Conservation (phyloP, 768 basidiomycete genomes). For the Clathrus columnatus region DNA sequence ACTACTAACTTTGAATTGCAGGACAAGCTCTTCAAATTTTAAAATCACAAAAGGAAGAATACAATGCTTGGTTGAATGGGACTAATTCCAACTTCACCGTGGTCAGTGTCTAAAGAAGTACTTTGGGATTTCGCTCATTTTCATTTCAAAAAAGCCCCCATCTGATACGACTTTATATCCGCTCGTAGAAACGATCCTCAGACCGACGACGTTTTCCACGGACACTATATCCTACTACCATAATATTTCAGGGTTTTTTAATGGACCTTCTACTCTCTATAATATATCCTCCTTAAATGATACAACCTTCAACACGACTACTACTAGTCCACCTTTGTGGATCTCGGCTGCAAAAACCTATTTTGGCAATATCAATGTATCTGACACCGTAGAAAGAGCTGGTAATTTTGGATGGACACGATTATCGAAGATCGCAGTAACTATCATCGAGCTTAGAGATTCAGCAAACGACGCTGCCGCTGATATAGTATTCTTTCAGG, state of each 20-base stretch:
- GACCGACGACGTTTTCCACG: constrained; percentile 36
- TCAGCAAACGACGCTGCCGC: constrained; percentile 27
- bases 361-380: constrained; percentile 31
- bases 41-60: constrained; percentile 58
- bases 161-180: constrained; percentile 34
- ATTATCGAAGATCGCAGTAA: constrained; percentile 54
- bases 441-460: constrained; percentile 52
- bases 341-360: constrained; percentile 38
- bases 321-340: constrained; percentile 37
- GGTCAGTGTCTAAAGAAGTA: constrained; percentile 31
- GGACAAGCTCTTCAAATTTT: constrained; percentile 47
- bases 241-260: constrained; percentile 75
- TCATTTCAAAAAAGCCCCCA: constrained; percentile 34
- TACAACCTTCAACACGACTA: constrained; percentile 23
- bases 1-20: constrained; percentile 59
- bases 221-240: constrained; percentile 49
- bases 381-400: constrained; percentile 32
- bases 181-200: constrained; percentile 41
- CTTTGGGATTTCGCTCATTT: constrained; percentile 5
- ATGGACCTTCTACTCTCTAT: constrained; percentile 49
- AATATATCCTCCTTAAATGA: constrained; percentile 45
- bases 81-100: constrained; percentile 56
- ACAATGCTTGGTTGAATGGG: constrained; percentile 66
- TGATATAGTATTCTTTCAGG: constrained; percentile 54
- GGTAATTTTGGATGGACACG: constrained; percentile 68